Conservation (phyloP, 129 eudicot species). For the Escallonia rubra region DNA sequence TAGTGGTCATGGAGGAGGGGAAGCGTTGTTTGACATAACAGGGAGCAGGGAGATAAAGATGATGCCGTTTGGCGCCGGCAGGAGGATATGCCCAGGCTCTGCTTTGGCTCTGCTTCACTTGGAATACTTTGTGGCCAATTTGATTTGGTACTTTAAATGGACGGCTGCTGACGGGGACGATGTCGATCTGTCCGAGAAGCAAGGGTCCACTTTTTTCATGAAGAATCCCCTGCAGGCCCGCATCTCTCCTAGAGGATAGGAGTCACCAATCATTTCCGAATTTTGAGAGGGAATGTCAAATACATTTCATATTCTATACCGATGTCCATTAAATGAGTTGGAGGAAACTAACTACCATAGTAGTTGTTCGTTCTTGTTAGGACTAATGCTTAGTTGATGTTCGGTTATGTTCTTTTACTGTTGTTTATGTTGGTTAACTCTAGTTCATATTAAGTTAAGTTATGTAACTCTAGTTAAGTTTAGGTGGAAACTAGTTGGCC, state of each 20-base stretch:
- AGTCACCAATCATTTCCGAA: no score
- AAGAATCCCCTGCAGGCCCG: constrained; percentile 35
- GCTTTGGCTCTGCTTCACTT: constrained; percentile 52
- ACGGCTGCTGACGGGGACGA: constrained; percentile 10
- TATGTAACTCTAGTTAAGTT: no score
- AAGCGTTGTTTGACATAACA: constrained; percentile 42
- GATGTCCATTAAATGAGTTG: no score
- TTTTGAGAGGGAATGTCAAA: no score
- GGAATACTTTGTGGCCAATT: constrained; percentile 60
- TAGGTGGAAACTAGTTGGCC: no score
- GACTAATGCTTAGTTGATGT: no score
- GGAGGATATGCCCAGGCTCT: constrained; percentile 56
- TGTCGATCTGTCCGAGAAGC: constrained; percentile 39
- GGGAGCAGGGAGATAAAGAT: constrained; percentile 55
- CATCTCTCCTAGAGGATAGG: constrained; percentile 19
- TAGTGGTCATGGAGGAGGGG: not conserved
- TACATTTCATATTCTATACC: no score
- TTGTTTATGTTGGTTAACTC: no score
- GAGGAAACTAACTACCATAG: no score
- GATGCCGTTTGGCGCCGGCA: constrained; percentile 78
- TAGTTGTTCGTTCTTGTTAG: no score
- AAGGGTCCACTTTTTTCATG: constrained; percentile 38
- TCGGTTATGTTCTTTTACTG: no score
- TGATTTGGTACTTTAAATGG: constrained; percentile 52
- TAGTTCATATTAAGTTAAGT: no score